These are phyloP conservation scores for Stereocaulon alpinum DNA, from an alignment of 495 filamentous ascomycete genomes.

Conservation along the genomic window DNA sequence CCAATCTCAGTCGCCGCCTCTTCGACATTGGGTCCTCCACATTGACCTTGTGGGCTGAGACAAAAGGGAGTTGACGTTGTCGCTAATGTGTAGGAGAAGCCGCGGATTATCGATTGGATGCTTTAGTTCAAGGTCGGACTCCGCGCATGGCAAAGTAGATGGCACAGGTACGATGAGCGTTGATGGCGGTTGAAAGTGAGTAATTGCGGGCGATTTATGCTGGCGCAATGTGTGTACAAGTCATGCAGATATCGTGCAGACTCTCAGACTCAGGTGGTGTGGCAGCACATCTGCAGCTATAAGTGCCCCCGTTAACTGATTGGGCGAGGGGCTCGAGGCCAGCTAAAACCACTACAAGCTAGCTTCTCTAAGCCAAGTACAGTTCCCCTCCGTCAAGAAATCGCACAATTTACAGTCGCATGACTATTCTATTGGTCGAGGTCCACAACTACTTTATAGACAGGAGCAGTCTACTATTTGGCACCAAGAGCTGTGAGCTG, in stretches of 20 bases:
- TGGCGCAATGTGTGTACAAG: conserved; percentile 22
- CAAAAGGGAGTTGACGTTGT: conserved; percentile 11
- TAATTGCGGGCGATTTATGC: conserved; percentile 1
- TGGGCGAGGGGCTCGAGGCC: conserved; percentile 15
- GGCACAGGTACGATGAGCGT: not conserved
- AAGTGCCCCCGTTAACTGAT: conserved; percentile 8
- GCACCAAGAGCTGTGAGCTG: not conserved
- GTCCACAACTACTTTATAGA: not conserved
- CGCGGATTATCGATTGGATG: conserved; percentile 2
- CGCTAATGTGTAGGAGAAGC: conserved; percentile 5
- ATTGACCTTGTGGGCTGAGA: conserved; percentile 6
- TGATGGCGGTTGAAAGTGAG: not conserved
- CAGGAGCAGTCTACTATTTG: conserved; percentile 1
- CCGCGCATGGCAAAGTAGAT: conserved; percentile 6
- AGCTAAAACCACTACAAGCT: not conserved
- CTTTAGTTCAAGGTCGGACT: conserved; percentile 3
- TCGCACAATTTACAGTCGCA: not conserved
- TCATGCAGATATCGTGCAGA: conserved; percentile 20
- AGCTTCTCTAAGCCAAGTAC: not conserved
- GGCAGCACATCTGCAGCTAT: conserved; percentile 18
- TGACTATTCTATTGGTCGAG: not conserved
- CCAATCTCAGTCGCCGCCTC: conserved; percentile 16
- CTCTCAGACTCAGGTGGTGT: conserved; percentile 13
- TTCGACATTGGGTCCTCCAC: conserved; percentile 21
- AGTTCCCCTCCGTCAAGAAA: not conserved